Conservation (phyloP, 805 yeast genomes). For the Yarrowia sp. region DNA sequence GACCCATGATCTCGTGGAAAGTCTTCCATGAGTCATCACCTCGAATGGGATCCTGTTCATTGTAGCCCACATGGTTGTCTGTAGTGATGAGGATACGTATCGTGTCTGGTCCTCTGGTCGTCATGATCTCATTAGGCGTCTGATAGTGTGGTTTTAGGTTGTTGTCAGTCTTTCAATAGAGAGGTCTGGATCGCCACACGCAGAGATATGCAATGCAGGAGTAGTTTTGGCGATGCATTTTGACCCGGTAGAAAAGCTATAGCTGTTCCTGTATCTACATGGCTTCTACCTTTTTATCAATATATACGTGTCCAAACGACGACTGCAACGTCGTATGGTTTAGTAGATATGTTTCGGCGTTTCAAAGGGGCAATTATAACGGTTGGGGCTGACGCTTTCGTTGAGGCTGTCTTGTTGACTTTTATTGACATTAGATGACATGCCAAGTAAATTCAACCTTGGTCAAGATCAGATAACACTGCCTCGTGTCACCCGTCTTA, state of each 20-base stretch:
- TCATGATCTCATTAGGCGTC: not conserved
- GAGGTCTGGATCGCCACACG: conserved; percentile 14
- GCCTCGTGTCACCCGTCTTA: no score
- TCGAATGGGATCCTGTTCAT: conserved; percentile 85
- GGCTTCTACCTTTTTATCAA: not conserved
- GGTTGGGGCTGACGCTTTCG: no score
- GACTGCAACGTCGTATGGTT: no score
- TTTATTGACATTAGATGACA: no score
- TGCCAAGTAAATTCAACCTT: no score
- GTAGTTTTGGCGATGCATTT: conserved; percentile 3
- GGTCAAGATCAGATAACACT: no score
- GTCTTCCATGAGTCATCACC: conserved; percentile 91
- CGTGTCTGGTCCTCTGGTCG: conserved; percentile 62
- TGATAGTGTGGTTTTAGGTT: not conserved
- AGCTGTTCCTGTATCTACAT: no score
- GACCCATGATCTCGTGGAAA: conserved; percentile 77
- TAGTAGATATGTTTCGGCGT: no score
- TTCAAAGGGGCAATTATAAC: no score
- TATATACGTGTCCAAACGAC: not conserved
- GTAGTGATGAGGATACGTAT: conserved; percentile 83
- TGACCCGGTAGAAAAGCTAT: no score
- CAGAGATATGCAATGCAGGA: conserved; percentile 16
- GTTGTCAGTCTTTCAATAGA: not conserved
- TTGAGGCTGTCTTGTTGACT: no score
- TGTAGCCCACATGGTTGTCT: conserved; percentile 95